A percentile compares a stretch with the other conserved stretches of the same genome.
Conservation (phyloP, 768 basidiomycete species). For the Podaxis carcinomalis region DNA sequence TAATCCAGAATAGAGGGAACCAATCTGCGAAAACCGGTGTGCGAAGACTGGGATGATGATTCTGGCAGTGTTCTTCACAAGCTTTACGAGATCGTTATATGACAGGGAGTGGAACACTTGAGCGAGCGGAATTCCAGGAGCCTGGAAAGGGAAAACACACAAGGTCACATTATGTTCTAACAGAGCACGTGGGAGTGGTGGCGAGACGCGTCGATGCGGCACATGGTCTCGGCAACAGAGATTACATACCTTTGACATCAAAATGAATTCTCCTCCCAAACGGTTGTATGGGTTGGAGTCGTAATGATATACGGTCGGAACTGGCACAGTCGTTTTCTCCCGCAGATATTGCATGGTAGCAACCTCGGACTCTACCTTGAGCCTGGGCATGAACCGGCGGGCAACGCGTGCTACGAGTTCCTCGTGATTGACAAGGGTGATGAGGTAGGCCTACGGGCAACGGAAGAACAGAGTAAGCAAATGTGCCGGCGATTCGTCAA, state of each 20-base stretch:
- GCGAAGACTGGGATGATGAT: slow-evolving; percentile 71
- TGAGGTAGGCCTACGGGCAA: slow-evolving; percentile 63
- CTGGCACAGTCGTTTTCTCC: slow-evolving; percentile 63
- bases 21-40: slow-evolving; percentile 72
- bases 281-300: slow-evolving; percentile 84
- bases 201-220: neutral
- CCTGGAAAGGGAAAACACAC: slow-evolving; percentile 36
- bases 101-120: slow-evolving; percentile 68
- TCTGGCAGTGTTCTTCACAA: slow-evolving; percentile 65
- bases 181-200: slow-evolving; percentile 8
- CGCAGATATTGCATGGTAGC: slow-evolving; percentile 82
- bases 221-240: neutral
- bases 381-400: slow-evolving; percentile 78
- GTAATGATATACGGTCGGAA: slow-evolving; percentile 71
- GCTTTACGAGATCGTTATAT: slow-evolving; percentile 56
- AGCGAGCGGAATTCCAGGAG: slow-evolving; percentile 66
- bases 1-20: slow-evolving; percentile 65
- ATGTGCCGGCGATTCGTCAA: neutral
- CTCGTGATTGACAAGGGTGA: slow-evolving; percentile 57
- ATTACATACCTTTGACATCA: slow-evolving; percentile 75
- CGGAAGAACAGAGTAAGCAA: neutral
- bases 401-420: slow-evolving; percentile 78
- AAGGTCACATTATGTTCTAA: slow-evolving; percentile 17
- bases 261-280: slow-evolving; percentile 78
- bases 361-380: slow-evolving; percentile 86